Percentiles rank a stretch among this genome's conserved stretches.
These are phyloP conservation scores for Arbutus unedo DNA, from an alignment of 148 eudicot genomes.

Conservation along the genomic window DNA sequence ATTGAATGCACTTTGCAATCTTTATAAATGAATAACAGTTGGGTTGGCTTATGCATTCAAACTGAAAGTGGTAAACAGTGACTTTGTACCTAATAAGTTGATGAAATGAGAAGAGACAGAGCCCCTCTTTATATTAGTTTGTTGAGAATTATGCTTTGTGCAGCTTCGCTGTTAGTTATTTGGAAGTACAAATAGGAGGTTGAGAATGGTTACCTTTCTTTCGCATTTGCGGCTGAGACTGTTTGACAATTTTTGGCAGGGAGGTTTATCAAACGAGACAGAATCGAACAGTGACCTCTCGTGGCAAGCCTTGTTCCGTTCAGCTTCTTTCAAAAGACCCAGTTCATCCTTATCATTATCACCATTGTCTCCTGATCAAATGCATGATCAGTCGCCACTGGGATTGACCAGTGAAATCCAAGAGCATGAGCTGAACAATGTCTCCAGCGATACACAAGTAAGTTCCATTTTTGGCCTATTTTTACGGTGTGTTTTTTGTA, in stretches of 20 bases:
- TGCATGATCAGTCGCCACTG: neutral
- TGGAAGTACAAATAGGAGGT: neutral
- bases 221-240: neutral
- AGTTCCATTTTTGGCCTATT: neutral
- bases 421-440: neutral
- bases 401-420: neutral
- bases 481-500: neutral
- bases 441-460: neutral
- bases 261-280: neutral
- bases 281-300: neutral
- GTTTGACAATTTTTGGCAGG: neutral
- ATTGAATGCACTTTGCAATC: neutral
- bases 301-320: slow-evolving; percentile 2
- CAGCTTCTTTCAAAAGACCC: slow-evolving; percentile 5
- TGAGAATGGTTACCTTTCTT: neutral
- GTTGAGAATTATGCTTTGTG: neutral
- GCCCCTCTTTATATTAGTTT: neutral
- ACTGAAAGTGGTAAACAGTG: neutral
- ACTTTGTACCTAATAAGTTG: neutral
- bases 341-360: neutral
- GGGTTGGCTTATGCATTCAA: neutral
- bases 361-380: neutral
- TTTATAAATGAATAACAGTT: neutral
- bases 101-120: neutral
- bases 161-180: neutral